A percentile compares a stretch with the other conserved stretches of the same genome.
Evolutionary conservation across 441 rosid genomes (phyloP).

Genomic region (Populus trichocarpa): DNA sequence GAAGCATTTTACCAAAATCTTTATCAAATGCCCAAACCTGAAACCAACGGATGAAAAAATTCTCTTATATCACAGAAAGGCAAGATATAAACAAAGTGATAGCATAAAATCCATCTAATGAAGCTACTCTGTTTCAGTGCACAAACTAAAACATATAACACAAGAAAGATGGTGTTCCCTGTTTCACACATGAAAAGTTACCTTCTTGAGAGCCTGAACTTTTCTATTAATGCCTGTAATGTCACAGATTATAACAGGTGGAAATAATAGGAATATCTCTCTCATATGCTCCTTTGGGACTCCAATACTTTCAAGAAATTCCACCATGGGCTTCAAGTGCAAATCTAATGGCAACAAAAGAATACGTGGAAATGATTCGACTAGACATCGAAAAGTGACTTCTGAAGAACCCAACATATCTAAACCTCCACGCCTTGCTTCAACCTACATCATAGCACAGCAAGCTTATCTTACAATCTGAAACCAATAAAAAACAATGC

Average conservation of each 20-base stretch:
- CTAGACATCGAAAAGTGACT: conserved; percentile 51
- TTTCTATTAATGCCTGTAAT: conserved; percentile 41
- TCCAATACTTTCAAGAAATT: conserved; percentile 53
- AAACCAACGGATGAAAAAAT: conserved; percentile 13
- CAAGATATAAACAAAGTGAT: conserved; percentile 8
- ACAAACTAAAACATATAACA: not conserved
- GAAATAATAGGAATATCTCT: conserved; percentile 62
- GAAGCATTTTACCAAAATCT: conserved; percentile 55
- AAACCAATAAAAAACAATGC: not conserved
- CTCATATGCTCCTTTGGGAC: conserved; percentile 40
- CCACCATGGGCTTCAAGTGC: conserved; percentile 54
- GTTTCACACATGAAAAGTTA: conserved; percentile 15
- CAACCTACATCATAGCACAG: conserved; percentile 47
- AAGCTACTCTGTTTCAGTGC: not conserved
- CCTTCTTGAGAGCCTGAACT: conserved; percentile 49
- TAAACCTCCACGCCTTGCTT: conserved; percentile 93
- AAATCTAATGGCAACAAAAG: conserved; percentile 58
- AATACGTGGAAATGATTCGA: conserved; percentile 84
- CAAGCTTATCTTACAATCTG: conserved; percentile 1
- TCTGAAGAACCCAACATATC: conserved; percentile 57
- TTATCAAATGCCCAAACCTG: conserved; percentile 47
- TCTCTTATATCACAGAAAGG: conserved; percentile 22
- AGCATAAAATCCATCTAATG: conserved; percentile 17
- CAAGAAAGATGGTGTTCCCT: not conserved
- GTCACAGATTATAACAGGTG: conserved; percentile 51